Conservation (phyloP, 345 rosid genomes). For the Psidium guajava region DNA sequence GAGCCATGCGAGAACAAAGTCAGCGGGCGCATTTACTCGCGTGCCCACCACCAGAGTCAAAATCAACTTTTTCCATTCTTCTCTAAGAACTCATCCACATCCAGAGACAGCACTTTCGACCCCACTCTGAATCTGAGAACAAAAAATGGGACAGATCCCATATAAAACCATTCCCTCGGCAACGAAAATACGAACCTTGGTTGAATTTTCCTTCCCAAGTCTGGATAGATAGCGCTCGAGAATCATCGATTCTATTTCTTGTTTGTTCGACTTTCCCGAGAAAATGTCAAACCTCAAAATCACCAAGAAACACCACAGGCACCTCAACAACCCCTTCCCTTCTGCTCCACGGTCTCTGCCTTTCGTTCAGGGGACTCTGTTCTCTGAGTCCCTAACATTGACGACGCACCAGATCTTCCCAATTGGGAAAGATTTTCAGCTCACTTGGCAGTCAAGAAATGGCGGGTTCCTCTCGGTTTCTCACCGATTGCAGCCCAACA, state of each 20-base stretch:
- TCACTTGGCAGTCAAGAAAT: constrained; percentile 32
- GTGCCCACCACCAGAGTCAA: not conserved
- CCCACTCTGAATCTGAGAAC: not conserved
- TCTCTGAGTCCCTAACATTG: constrained; percentile 11
- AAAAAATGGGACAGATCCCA: not conserved
- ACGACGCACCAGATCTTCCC: constrained; percentile 18
- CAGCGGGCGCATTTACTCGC: not conserved
- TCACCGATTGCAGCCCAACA: constrained; percentile 30
- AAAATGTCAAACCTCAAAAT: constrained; percentile 30
- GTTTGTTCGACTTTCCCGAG: not conserved
- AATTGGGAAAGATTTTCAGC: constrained; percentile 42
- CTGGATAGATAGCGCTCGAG: not conserved
- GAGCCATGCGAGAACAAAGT: not conserved
- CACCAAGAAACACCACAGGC: constrained; percentile 47
- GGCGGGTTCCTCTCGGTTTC: constrained; percentile 39
- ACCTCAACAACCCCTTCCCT: constrained; percentile 57
- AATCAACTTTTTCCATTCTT: not conserved
- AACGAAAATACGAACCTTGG: not conserved
- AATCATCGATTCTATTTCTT: not conserved
- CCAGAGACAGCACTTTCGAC: not conserved
- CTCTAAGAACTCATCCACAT: not conserved
- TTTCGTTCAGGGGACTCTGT: constrained; percentile 32
- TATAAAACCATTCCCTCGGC: not conserved
- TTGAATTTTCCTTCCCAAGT: not conserved
- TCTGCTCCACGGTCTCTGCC: constrained; percentile 35